phyloP scores from a whole-genome alignment of 805 yeast genomes.

The Sugiyamaella lignohabitans region DNA sequence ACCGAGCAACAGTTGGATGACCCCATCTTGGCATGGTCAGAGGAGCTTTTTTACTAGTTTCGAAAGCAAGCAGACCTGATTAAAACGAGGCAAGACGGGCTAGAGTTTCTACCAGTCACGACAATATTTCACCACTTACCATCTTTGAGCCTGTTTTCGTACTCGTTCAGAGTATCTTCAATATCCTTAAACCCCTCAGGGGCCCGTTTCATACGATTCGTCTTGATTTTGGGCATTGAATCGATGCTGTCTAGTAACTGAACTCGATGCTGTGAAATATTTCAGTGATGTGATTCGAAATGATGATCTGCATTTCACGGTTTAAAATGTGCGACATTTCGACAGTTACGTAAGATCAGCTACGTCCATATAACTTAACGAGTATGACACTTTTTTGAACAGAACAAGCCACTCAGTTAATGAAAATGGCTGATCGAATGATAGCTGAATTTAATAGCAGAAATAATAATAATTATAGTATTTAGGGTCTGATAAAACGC shows the following conservation, averaged over 20 bases:
- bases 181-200: constrained; percentile 73
- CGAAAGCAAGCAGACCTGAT: too few species aligned
- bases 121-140: constrained; percentile 6
- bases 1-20: too few species aligned
- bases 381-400: not conserved
- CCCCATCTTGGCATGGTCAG: too few species aligned
- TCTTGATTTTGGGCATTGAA: constrained; percentile 42
- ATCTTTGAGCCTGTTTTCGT: constrained; percentile 51
- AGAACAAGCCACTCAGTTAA: not conserved
- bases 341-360: not conserved
- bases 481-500: too few species aligned
- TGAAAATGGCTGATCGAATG: too few species aligned
- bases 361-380: not conserved
- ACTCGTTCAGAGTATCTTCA: constrained; percentile 57
- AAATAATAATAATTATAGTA: too few species aligned
- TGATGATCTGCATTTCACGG: not conserved
- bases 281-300: constrained; percentile 1
- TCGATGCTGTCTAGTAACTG: not conserved
- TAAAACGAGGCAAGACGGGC: too few species aligned
- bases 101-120: not conserved
- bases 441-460: too few species aligned
- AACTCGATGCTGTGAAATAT: constrained; percentile 2
- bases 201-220: constrained; percentile 43
- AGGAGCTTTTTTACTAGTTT: too few species aligned
- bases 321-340: not conserved